These are phyloP conservation scores for Chytriomyces sp. DNA, from an alignment of 192 early-diverging fungal genomes.

Conservation along the genomic window DNA sequence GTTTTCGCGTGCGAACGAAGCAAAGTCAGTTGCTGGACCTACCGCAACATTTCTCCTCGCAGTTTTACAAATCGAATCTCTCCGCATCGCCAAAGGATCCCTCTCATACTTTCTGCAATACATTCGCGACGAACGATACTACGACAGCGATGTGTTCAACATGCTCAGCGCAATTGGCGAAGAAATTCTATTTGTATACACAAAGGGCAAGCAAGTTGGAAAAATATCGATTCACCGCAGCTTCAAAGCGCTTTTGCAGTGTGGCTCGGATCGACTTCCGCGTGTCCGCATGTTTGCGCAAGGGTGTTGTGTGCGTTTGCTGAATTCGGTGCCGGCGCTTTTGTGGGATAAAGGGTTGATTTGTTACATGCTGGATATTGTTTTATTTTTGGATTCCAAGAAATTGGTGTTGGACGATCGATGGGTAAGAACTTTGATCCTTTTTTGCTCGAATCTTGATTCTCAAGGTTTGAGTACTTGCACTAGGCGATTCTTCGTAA, in stretches of 20 bases:
- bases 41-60: conserved; percentile 82
- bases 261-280: conserved; percentile 70
- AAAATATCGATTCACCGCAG: conserved; percentile 11
- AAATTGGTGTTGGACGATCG: conserved; percentile 15
- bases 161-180: conserved; percentile 82
- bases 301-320: conserved; percentile 54
- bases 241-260: conserved; percentile 49
- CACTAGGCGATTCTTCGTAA: conserved; percentile 27
- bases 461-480: not conserved
- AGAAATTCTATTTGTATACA: conserved; percentile 38
- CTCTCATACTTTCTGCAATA: conserved; percentile 78
- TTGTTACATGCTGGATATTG: conserved; percentile 79
- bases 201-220: conserved; percentile 16
- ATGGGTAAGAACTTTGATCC: conserved; percentile 35
- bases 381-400: conserved; percentile 74
- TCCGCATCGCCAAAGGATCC: conserved; percentile 60
- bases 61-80: conserved; percentile 82
- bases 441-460: not conserved
- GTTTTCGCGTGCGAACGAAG: not conserved
- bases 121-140: conserved; percentile 85
- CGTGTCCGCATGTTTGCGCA: conserved; percentile 48
- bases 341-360: conserved; percentile 77
- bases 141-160: conserved; percentile 71
- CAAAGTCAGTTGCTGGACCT: conserved; percentile 63
- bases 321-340: conserved; percentile 77